Base-by-base conservation (phyloP, 2,329 filamentous ascomycete species). In the Sporothrix luriei region DNA sequence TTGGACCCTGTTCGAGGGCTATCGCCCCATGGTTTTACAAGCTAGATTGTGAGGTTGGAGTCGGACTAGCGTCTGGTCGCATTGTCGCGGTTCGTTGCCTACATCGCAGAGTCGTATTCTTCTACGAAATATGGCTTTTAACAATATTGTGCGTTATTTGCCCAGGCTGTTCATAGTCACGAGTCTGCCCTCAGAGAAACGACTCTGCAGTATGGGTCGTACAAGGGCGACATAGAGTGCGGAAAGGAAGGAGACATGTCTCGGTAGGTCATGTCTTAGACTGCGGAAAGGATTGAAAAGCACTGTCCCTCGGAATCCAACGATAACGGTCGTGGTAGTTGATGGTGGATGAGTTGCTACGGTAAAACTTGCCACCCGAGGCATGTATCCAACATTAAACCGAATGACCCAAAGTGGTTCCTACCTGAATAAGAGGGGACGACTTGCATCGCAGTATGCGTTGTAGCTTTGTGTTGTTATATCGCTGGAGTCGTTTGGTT, bases 191-290 rank as follows among this genome's bases (percentile, higher is more conserved):
- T 6, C 4, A 6, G 33, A 6, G 5, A 33, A 6, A 29, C 13
- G 51, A 29, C 51, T 24, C 51, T 16, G 4, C 2, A 29, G 24
- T 4, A 26, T 14, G 51, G 51, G 38, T 61, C 33, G 55, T 61
- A 61, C 43, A 61, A n/a, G 43, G n/a, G 38, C 55, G 55, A 61
- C 43, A 61, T 33, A 43, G n/a, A 61, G 33, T n/a, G n/a, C 38
- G 38, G 55, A 61, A 40, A 5, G 51, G 33, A 43, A 43, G 11
- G 16, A 19, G 2, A 7, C n/a, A 43, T 61, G 55, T 61, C 55
- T 61, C 33, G 33, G 33, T 14, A 43, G 38, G 11, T 7, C 2
- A 43, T 43, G 33, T 43, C 55, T 61, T 43, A 14, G 55, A 61
- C 14, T 21, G n/a, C 55, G 38, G 33, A 59, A 59, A 4, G 2